Conservation (phyloP, 2,329 filamentous ascomycete genomes). For the Teratosphaeria epicoccoides region DNA sequence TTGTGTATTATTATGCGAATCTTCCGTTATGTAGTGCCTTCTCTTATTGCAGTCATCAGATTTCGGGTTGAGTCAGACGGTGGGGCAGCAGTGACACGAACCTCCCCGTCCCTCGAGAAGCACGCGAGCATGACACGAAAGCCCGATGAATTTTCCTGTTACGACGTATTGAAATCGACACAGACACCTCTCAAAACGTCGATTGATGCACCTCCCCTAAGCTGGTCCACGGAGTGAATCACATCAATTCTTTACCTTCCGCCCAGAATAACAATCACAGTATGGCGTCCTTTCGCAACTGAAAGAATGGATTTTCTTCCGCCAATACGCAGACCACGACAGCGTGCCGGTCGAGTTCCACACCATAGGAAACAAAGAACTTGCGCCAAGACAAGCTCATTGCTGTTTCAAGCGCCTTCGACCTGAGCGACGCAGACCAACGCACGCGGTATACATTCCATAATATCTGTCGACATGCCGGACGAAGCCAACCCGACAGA, state of each 20-base stretch:
- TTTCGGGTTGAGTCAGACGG: too few species aligned
- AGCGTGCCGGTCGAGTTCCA: not conserved
- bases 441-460: not conserved
- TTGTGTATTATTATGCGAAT: too few species aligned
- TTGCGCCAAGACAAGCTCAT: not conserved
- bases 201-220: too few species aligned
- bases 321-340: not conserved
- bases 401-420: too few species aligned
- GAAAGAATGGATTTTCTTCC: not conserved
- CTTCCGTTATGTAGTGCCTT: too few species aligned
- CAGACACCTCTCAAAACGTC: too few species aligned
- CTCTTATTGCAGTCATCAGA: too few species aligned
- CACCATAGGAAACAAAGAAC: not conserved
- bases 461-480: constrained; percentile 6
- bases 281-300: not conserved
- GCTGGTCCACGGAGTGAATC: not conserved
- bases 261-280: not conserved
- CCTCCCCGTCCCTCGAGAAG: too few species aligned
- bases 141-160: not conserved
- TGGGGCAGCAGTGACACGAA: not conserved
- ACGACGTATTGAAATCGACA: too few species aligned
- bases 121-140: not conserved
- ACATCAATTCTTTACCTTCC: not conserved
- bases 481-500: constrained; percentile 9
- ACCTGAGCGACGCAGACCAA: not conserved